Percentiles rank a stretch among this genome's conserved stretches.
Conservation (phyloP, 2,329 filamentous ascomycete genomes). For the Pleoardoris graminearum region DNA sequence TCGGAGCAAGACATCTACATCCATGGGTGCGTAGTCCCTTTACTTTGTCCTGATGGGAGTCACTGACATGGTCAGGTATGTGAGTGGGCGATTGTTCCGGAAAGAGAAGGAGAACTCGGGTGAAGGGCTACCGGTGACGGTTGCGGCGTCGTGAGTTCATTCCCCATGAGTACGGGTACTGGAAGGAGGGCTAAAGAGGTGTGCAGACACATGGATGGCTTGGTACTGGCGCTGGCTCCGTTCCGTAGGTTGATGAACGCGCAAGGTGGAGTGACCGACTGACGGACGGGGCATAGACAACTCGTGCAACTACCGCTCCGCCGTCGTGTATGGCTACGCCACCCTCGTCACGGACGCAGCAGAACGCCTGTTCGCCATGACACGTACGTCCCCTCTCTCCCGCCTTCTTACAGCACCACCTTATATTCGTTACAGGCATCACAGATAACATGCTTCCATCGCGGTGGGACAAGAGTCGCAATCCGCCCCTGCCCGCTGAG, state of each 20-base stretch:
- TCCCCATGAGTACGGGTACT: too few species aligned
- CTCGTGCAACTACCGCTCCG: constrained; percentile 42
- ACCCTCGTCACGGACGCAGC: constrained; percentile 22
- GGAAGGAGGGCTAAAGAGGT: background rate
- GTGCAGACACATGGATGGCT: constrained; percentile 33
- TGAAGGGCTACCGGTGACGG: constrained; percentile 37
- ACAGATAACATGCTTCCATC: constrained; percentile 39
- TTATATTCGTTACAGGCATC: constrained; percentile 16
- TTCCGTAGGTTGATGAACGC: constrained; percentile 28
- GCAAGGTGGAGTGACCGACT: too few species aligned
- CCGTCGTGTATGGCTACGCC: constrained; percentile 37
- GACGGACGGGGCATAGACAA: too few species aligned
- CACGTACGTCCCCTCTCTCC: background rate
- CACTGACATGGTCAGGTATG: background rate
- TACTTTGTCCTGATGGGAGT: background rate
- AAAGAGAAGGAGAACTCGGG: constrained; percentile 22
- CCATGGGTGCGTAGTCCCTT: constrained; percentile 35
- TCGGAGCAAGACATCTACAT: constrained; percentile 35
- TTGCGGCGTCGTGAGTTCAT: constrained; percentile 49
- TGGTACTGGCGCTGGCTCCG: constrained; percentile 40
- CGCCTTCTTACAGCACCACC: background rate
- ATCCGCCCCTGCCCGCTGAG: constrained; percentile 36
- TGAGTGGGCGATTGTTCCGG: constrained; percentile 63
- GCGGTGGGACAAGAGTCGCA: constrained; percentile 37
- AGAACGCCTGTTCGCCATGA: constrained; percentile 38